A percentile compares a stretch with the other conserved stretches of the same genome.
Evolutionary conservation across 2,329 filamentous ascomycete genomes (phyloP).

Genomic region (Nemania diffusa): DNA sequence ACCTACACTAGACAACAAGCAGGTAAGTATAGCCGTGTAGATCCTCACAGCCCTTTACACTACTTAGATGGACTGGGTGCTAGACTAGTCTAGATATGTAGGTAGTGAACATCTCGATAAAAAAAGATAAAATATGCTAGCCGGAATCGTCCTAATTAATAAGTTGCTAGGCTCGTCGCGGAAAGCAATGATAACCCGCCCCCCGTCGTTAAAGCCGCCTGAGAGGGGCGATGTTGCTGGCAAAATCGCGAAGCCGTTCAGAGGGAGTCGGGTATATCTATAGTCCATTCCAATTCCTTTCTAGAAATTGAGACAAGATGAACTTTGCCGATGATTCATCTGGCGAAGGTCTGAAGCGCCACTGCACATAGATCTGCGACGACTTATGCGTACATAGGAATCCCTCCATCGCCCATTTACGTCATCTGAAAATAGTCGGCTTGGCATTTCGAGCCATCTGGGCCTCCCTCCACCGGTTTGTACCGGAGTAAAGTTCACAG

Average conservation of each 20-base stretch:
- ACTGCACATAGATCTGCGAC: slow-evolving; percentile 5
- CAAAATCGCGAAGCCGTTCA: background rate
- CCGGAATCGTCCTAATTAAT: background rate
- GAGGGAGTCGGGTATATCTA: background rate
- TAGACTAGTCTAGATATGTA: no score
- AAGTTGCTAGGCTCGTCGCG: background rate
- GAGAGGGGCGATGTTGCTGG: background rate
- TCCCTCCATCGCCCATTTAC: slow-evolving; percentile 18
- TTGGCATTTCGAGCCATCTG: slow-evolving; percentile 27
- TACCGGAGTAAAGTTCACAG: background rate
- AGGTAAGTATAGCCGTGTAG: slow-evolving; percentile 3
- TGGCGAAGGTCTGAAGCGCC: background rate
- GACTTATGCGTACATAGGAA: slow-evolving; percentile 4
- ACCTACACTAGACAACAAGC: background rate
- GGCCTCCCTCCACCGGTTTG: slow-evolving; percentile 11
- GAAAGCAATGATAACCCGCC: background rate
- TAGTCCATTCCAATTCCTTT: background rate
- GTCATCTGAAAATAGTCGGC: slow-evolving; percentile 25
- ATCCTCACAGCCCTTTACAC: slow-evolving; percentile 3
- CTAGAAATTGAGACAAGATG: background rate
- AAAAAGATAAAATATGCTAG: background rate
- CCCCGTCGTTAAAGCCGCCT: background rate
- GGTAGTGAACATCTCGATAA: background rate
- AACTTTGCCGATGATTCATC: background rate
- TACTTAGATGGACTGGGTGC: no score